phyloP scores from a whole-genome alignment of 2,329 filamentous ascomycete species.

The Phialemoniopsis sp. region DNA sequence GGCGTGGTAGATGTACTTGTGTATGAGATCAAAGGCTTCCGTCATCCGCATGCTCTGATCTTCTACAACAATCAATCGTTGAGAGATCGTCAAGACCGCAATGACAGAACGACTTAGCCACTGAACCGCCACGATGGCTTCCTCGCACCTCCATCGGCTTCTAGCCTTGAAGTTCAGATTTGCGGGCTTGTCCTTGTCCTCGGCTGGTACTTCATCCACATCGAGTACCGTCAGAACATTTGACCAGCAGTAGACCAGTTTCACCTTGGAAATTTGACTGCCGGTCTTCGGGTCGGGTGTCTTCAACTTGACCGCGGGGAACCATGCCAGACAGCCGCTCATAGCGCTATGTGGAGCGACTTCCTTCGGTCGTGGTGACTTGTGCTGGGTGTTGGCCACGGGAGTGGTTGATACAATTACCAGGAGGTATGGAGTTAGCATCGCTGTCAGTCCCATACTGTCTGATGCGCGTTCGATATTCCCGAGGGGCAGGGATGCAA shows the following conservation, averaged over 20 bases:
- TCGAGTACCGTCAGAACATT: constrained; percentile 95
- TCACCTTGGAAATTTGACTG: constrained; percentile 71
- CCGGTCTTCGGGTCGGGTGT: constrained; percentile 62
- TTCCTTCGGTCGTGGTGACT: constrained; percentile 86
- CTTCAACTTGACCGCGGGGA: constrained; percentile 91
- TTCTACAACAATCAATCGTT: constrained; percentile 87
- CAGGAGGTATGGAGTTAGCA: constrained; percentile 90
- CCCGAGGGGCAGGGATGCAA: constrained; percentile 85
- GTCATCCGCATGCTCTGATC: constrained; percentile 81
- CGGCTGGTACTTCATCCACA: constrained; percentile 66
- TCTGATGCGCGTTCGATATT: constrained; percentile 90
- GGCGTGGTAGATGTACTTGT: constrained; percentile 87
- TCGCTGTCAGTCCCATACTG: constrained; percentile 83
- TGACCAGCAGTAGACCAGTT: constrained; percentile 97
- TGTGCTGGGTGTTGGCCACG: constrained; percentile 93
- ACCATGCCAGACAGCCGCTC: constrained; percentile 95
- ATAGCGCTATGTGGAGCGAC: constrained; percentile 85
- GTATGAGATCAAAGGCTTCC: constrained; percentile 87
- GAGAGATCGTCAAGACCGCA: constrained; percentile 88
- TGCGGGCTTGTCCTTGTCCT: constrained; percentile 73
- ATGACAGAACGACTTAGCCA: constrained; percentile 95
- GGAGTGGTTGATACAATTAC: constrained; percentile 98
- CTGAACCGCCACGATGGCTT: constrained; percentile 93
- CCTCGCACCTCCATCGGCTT: constrained; percentile 88
- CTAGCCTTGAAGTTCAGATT: constrained; percentile 76